Conservation (phyloP, 1,284 basidiomycete genomes). For the Puccinia polysora region DNA sequence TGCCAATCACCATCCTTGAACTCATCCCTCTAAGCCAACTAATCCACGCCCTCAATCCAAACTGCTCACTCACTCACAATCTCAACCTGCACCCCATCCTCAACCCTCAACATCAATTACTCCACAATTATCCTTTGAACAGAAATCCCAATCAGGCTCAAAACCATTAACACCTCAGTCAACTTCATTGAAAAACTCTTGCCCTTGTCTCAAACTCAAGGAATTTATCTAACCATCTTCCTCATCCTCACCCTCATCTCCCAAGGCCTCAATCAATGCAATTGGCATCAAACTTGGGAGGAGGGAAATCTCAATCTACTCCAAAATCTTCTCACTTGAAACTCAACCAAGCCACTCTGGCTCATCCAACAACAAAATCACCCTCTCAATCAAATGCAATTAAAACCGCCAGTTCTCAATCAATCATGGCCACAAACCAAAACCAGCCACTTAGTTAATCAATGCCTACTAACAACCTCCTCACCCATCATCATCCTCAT, state of each 20-base stretch:
- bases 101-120: not conserved
- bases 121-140: not conserved
- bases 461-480: too few relatives aligned
- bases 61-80: constrained; percentile 16
- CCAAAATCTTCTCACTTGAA: not conserved
- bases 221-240: not conserved
- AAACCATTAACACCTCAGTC: not conserved
- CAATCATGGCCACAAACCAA: constrained; percentile 8
- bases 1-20: not conserved
- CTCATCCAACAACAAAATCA: too few relatives aligned
- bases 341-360: constrained; percentile 4
- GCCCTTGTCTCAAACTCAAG: not conserved
- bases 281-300: too few relatives aligned
- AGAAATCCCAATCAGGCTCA: not conserved
- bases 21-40: not conserved
- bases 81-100: constrained; percentile 2
- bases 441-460: too few relatives aligned
- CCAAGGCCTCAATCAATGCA: not conserved
- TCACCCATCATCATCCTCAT: too few relatives aligned
- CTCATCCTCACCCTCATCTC: too few relatives aligned
- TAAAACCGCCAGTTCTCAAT: not conserved
- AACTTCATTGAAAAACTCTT: constrained; percentile 6
- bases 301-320: not conserved
- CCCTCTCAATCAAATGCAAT: too few relatives aligned
- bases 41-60: constrained; percentile 18